These are phyloP conservation scores for Pseudocercospora cruenta DNA, from an alignment of 2,329 filamentous ascomycete genomes.

Conservation along the genomic window DNA sequence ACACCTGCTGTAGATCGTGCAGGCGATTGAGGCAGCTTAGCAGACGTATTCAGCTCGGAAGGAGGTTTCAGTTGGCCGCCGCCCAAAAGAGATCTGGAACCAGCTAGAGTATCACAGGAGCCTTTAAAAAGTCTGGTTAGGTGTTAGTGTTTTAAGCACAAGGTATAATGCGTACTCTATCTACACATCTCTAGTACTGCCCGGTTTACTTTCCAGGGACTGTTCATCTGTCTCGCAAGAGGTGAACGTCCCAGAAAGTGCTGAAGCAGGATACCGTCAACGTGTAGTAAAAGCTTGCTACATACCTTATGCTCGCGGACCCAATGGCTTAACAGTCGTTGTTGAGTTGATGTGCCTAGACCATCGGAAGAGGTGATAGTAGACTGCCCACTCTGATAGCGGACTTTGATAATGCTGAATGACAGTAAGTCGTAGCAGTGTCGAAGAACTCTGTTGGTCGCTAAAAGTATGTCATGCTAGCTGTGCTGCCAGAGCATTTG, in stretches of 20 bases:
- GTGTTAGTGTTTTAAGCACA: background rate
- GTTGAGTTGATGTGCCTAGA: background rate
- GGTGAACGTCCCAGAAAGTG: background rate
- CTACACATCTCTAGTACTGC: background rate
- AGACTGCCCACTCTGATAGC: too few species aligned
- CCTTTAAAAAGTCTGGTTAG: background rate
- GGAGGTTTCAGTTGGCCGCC: background rate
- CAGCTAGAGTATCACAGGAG: background rate
- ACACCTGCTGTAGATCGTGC: background rate
- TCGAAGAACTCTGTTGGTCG: background rate
- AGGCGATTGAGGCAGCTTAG: background rate
- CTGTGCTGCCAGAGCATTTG: background rate
- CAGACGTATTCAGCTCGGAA: background rate
- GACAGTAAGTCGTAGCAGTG: background rate
- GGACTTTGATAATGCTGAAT: background rate
- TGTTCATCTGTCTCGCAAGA: background rate
- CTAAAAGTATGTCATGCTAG: background rate
- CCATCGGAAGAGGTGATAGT: background rate
- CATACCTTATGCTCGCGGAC: background rate
- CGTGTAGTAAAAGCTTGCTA: background rate
- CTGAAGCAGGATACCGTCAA: background rate
- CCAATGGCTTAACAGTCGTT: background rate
- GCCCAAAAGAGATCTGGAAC: background rate
- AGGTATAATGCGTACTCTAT: background rate
- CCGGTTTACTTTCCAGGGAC: background rate